Evolutionary conservation across 169 alveolate genomes (phyloP), one percentile per base, ranked within the genome.

Genomic region (Blepharisma undulans): DNA sequence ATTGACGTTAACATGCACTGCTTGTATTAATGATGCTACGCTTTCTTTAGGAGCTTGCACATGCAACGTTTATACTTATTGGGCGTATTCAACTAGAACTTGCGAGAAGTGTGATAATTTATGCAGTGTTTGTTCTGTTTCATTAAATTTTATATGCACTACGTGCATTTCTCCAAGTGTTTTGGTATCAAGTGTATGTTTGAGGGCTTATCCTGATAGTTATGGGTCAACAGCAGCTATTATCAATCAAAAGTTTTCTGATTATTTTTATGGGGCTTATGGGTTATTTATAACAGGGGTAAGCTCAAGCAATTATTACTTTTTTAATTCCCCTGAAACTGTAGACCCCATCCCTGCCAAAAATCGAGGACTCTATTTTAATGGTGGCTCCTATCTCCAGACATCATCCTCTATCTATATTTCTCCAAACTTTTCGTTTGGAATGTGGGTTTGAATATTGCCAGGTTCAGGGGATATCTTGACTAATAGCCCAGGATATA

Each of bases 291-390:
- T 0, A 48, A 48, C 66, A 48, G 66, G 66, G 12, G 14, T 18
- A 48, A 48, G 66, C 66, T 48, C 66, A 48, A 48, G 66, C 66
- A 48, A 18, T 0, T 48, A 5, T 48, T 5, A 48, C 3, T 48
- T 48, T 82, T 82, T 82, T 36, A 82, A 4, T 60, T 34, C 14
- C 32, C 78, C 78, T 2, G 89, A 82, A 82, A 36, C 36, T 4
- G 89, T 32, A 32, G 89, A 82, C n/a, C 89, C 89, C 2, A 1
- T 82, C 7, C 78, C 89, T 2, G 25, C 60, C 22, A 82, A 82
- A 36, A 34, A 36, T 16, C 1, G 89, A 82, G 89, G 89, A 59
- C 22, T 22, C 0, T 82, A 22, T 12, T 78, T 78, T 78, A 10
- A 1, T 5, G 66, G 66, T 5, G 66, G 66, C 66, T 48, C 66